These are phyloP conservation scores for Dactylellina haptotyla DNA, from an alignment of 2,329 filamentous ascomycete genomes.

Conservation along the genomic window DNA sequence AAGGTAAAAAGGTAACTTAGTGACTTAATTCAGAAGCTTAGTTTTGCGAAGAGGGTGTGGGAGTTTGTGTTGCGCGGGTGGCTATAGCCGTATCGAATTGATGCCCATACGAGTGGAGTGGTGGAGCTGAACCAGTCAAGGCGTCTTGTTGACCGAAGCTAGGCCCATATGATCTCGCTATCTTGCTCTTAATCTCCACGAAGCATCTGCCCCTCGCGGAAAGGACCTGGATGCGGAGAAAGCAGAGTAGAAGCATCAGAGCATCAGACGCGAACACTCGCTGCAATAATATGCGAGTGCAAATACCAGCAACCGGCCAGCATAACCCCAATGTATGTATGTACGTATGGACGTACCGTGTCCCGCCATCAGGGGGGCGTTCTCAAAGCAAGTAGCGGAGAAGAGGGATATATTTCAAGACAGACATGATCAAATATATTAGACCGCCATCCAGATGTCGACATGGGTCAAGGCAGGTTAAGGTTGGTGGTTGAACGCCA, in stretches of 20 bases:
- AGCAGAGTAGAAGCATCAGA: not conserved
- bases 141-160: not conserved
- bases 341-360: conserved; percentile 46
- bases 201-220: not conserved
- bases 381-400: conserved; percentile 37
- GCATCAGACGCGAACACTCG: not conserved
- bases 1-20: conserved; percentile 1
- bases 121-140: conserved; percentile 31
- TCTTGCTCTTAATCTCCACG: conserved; percentile 15
- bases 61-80: conserved; percentile 29
- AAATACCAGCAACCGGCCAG: conserved; percentile 22
- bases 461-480: conserved; percentile 45
- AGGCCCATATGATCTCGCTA: conserved; percentile 29
- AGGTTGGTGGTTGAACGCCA: conserved; percentile 41
- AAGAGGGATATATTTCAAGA: conserved; percentile 48
- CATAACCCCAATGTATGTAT: no score
- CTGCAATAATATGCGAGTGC: not conserved
- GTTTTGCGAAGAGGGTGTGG: not conserved
- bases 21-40: conserved; percentile 9
- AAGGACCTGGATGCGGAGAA: not conserved
- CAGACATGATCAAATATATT: conserved; percentile 29
- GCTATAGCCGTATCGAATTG: conserved; percentile 24
- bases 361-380: conserved; percentile 29
- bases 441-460: conserved; percentile 48
- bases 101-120: conserved; percentile 5